phyloP scores from a whole-genome alignment of 2,329 filamentous ascomycete genomes.

The Eutypella sp. region DNA sequence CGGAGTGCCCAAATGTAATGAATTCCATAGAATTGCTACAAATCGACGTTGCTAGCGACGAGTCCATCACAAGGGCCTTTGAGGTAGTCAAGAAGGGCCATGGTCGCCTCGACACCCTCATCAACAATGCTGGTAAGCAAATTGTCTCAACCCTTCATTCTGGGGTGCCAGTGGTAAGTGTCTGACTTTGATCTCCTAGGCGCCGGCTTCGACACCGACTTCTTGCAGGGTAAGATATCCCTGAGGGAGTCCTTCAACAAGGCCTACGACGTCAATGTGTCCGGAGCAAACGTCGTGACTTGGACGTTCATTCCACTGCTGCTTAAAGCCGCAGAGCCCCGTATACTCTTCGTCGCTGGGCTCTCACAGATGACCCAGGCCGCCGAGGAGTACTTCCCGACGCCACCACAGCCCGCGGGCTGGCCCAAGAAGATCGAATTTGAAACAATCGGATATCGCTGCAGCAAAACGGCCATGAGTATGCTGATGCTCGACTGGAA shows the following conservation, averaged over 20 bases:
- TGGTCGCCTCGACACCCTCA: slow-evolving; percentile 44
- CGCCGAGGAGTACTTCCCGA: slow-evolving; percentile 19
- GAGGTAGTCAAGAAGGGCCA: slow-evolving; percentile 35
- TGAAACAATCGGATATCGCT: slow-evolving; percentile 27
- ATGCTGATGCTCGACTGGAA: slow-evolving; percentile 44
- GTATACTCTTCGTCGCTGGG: slow-evolving; percentile 46
- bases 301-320: slow-evolving; percentile 39
- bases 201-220: slow-evolving; percentile 36
- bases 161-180: not conserved
- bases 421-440: slow-evolving; percentile 34
- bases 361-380: slow-evolving; percentile 33
- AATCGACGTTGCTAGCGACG: slow-evolving; percentile 49
- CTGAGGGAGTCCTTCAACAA: slow-evolving; percentile 39
- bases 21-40: slow-evolving; percentile 42
- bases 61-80: slow-evolving; percentile 43
- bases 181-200: slow-evolving; percentile 21
- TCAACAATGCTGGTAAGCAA: slow-evolving; percentile 52
- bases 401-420: slow-evolving; percentile 22
- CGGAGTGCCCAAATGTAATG: slow-evolving; percentile 33
- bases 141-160: not conserved
- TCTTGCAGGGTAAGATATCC: slow-evolving; percentile 17
- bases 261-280: slow-evolving; percentile 46
- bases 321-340: slow-evolving; percentile 36
- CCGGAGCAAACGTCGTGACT: slow-evolving; percentile 39
- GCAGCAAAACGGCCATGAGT: slow-evolving; percentile 39